phyloP scores from a whole-genome alignment of 2,329 filamentous ascomycete species.

The Echinosphaeria canescens region DNA sequence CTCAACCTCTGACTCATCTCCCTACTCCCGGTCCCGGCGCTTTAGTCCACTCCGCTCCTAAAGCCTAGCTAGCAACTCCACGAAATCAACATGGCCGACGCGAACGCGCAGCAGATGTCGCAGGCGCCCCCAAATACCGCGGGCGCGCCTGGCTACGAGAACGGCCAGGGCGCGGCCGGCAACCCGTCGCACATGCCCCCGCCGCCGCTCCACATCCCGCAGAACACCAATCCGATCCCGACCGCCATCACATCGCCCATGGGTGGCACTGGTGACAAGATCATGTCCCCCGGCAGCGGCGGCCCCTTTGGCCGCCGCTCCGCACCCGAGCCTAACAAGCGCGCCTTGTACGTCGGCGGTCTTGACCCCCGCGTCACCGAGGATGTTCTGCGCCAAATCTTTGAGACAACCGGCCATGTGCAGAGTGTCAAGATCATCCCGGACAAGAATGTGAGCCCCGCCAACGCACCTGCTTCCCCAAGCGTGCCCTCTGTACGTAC shows the following conservation, averaged over 20 bases:
- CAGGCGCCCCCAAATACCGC: slow-evolving; percentile 44
- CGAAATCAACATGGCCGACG: too few relatives aligned
- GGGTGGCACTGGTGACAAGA: slow-evolving; percentile 37
- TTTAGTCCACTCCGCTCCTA: too few relatives aligned
- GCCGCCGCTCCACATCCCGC: slow-evolving; percentile 79
- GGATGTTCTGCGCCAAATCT: slow-evolving; percentile 91
- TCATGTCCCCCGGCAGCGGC: slow-evolving; percentile 72
- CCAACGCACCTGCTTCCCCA: too few relatives aligned
- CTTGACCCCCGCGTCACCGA: slow-evolving; percentile 90
- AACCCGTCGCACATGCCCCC: slow-evolving; percentile 68
- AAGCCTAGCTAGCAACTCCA: too few relatives aligned
- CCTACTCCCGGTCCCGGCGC: too few relatives aligned
- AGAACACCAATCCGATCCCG: slow-evolving; percentile 90
- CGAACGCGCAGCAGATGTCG: too few relatives aligned
- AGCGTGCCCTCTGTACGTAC: too few relatives aligned
- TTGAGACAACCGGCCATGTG: slow-evolving; percentile 96
- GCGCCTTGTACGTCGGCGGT: slow-evolving; percentile 87
- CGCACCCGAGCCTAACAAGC: slow-evolving; percentile 95
- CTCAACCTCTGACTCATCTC: too few relatives aligned
- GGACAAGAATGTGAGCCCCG: slow-evolving; percentile 80
- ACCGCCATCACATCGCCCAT: slow-evolving; percentile 80
- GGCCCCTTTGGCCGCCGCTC: slow-evolving; percentile 71
- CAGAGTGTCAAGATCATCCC: slow-evolving; percentile 99
- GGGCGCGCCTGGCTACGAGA: slow-evolving; percentile 59
- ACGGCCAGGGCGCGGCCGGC: slow-evolving; percentile 47